Base-by-base conservation (phyloP, 78 protist genomes). In the slime mould (Dictyostelium discoideum) region DNA sequence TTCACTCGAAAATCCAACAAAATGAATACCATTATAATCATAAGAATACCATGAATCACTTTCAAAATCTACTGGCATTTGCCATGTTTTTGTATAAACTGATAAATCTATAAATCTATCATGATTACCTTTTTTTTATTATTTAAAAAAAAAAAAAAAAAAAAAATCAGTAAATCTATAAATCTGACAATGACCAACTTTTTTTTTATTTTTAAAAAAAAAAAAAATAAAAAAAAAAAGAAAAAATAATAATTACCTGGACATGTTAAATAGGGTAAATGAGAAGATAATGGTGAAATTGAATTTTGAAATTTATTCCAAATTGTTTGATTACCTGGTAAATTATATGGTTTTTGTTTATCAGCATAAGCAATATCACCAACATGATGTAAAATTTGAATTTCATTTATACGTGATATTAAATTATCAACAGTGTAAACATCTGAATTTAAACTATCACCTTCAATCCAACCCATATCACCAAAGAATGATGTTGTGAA, bases 351-450 rank as follows among this genome's bases (percentile, higher is more conserved):
- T 42, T 37, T 78, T 5, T 10, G 5, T 42, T 20, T 24, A 73
- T 78, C 93, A 78, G 93, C 93, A 60, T 87, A 87, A 29, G 93
- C 93, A 87, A 87, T 87, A 40, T 87, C 93, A 50, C 93, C 93
- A 32, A 87, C 69, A 60, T 87, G 93, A 22, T 77, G 40, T 20
- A 78, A 39, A 24, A 40, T 16, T 20, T 48, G 24, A 24, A 57
- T 57, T 32, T 74, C 54, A 39, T 78, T 84, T 22, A 57, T 2
- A 40, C 93, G 46, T 26, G 79, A 44, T 22, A 60, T 26, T 18
- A 87, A 50, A 78, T 69, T 63, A 6, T 20, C 16, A 11, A 87
- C 20, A 10, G 84, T 87, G 7, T 44, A 82, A 13, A 50, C 22
- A 84, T 39, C 50, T 6, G 48, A 39, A 86, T 48, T 26, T 32